phyloP scores from a whole-genome alignment of 345 rosid species.

The Theobroma cacao region DNA sequence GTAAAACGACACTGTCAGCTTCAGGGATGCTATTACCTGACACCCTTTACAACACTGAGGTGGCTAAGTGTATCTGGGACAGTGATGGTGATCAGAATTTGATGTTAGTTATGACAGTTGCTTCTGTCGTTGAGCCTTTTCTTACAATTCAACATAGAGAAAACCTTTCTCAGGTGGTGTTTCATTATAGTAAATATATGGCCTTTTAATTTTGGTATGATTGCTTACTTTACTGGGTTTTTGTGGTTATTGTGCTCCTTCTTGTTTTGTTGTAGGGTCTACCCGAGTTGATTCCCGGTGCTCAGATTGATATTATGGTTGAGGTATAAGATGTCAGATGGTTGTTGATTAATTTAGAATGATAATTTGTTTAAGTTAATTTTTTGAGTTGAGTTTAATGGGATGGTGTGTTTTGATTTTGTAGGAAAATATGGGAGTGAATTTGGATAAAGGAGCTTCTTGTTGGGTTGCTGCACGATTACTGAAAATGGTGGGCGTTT shows the following conservation, averaged over 20 bases:
- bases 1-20: constrained; percentile 79
- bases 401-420: constrained; percentile 19
- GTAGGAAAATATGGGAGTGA: constrained; percentile 39
- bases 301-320: constrained; percentile 66
- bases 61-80: constrained; percentile 34
- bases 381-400: constrained; percentile 9
- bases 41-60: constrained; percentile 37
- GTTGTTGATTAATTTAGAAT: constrained; percentile 21
- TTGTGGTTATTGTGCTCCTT: constrained; percentile 16
- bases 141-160: constrained; percentile 42
- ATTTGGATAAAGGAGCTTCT: constrained; percentile 34
- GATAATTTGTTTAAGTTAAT: neutral
- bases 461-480: constrained; percentile 55
- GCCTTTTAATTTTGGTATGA: neutral
- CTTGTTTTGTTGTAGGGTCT: constrained; percentile 40
- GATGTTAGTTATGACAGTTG: constrained; percentile 66
- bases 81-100: constrained; percentile 23
- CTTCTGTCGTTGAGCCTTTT: constrained; percentile 86
- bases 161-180: constrained; percentile 48
- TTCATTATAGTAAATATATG: neutral
- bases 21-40: constrained; percentile 76
- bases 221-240: neutral
- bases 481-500: constrained; percentile 54
- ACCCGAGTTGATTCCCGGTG: constrained; percentile 71
- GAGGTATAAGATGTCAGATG: constrained; percentile 49